Evolutionary conservation across 495 filamentous ascomycete species (phyloP).

Genomic region (Penicillium robsamsonii): DNA sequence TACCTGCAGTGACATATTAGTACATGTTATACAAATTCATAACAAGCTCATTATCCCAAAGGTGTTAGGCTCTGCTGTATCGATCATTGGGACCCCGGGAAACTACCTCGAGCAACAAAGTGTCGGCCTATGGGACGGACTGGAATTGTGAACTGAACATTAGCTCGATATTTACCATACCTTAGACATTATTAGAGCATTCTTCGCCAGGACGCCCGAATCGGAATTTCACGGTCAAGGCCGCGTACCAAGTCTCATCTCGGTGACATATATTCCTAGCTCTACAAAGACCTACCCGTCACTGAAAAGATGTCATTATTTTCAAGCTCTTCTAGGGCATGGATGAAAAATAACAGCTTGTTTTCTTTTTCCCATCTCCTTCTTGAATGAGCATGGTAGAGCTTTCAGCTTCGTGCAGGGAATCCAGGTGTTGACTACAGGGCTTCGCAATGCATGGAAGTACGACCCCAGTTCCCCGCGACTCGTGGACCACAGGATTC

Average conservation of each 20-base stretch:
- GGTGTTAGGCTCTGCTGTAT: constrained; percentile 4
- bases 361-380: not conserved
- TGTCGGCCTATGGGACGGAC: constrained; percentile 20
- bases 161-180: not conserved
- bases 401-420: not conserved
- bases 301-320: not conserved
- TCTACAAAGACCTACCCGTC: not conserved
- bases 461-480: constrained; percentile 28
- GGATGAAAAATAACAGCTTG: not conserved
- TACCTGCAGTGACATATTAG: not conserved
- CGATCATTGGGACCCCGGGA: not conserved
- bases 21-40: not conserved
- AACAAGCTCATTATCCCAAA: constrained; percentile 3
- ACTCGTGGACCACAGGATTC: constrained; percentile 24
- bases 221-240: constrained; percentile 16
- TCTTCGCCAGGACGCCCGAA: constrained; percentile 13
- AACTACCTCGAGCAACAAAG: constrained; percentile 3
- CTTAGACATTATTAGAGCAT: not conserved
- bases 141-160: constrained; percentile 15
- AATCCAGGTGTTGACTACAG: constrained; percentile 8
- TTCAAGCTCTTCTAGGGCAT: not conserved
- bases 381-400: not conserved
- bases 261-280: not conserved
- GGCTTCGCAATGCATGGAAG: constrained; percentile 29
- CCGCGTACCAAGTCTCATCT: constrained; percentile 5